phyloP scores from a whole-genome alignment of 306 rosid species.

The Pyrus bretschneideri region DNA sequence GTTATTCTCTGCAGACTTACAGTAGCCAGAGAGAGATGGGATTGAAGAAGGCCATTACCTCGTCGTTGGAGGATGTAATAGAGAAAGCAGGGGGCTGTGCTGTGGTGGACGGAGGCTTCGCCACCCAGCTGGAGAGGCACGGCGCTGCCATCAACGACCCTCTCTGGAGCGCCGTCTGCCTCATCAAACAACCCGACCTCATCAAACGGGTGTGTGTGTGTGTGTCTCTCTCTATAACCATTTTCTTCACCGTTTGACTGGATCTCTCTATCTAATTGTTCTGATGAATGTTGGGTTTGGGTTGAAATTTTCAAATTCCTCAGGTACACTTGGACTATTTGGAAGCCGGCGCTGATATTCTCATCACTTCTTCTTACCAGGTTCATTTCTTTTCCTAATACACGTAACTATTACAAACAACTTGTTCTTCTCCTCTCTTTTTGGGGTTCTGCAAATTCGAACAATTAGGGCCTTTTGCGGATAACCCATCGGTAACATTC shows the following conservation, averaged over 20 bases:
- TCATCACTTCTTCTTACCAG: slow-evolving; percentile 91
- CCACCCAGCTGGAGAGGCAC: slow-evolving; percentile 76
- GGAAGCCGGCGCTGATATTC: slow-evolving; percentile 77
- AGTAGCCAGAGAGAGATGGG: slow-evolving; percentile 18
- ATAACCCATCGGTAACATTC: too few species aligned
- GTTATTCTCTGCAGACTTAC: neutral
- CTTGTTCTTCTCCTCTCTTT: neutral
- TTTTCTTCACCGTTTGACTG: neutral
- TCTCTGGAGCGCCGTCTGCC: slow-evolving; percentile 84
- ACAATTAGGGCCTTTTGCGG: too few species aligned
- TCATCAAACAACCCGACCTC: slow-evolving; percentile 59
- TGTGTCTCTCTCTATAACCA: neutral
- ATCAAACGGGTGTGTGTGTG: slow-evolving; percentile 39
- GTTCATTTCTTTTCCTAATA: slow-evolving; percentile 17
- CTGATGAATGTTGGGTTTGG: neutral
- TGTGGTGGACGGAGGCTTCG: slow-evolving; percentile 73
- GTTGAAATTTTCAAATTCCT: neutral
- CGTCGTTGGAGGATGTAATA: slow-evolving; percentile 56
- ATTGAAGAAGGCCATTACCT: slow-evolving; percentile 19
- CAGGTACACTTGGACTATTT: slow-evolving; percentile 81
- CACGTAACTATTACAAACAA: neutral
- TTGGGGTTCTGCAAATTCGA: neutral
- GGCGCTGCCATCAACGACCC: slow-evolving; percentile 72
- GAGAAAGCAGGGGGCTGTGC: slow-evolving; percentile 65
- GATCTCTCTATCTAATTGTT: neutral